phyloP scores from a whole-genome alignment of 345 rosid genomes.

The Eucalyptus regnans region DNA sequence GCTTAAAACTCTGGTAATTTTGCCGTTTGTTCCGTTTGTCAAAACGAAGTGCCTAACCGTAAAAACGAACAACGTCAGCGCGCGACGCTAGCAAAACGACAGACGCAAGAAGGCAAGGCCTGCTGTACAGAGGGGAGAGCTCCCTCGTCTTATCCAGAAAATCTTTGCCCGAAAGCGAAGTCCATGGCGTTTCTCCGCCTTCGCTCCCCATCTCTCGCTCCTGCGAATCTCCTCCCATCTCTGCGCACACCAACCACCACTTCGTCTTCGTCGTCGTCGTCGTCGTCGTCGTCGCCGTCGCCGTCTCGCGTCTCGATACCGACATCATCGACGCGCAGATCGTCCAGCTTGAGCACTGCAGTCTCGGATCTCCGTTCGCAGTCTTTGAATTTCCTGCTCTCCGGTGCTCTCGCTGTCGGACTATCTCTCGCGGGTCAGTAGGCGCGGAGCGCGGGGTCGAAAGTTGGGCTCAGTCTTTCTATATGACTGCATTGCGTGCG shows the following conservation, averaged over 20 bases:
- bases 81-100: background rate
- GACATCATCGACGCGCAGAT: background rate
- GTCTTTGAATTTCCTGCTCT: constrained; percentile 39
- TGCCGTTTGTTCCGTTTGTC: background rate
- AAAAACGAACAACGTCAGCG: background rate
- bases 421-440: constrained; percentile 48
- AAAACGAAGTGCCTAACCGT: background rate
- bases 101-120: background rate
- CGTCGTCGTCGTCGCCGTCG: rapidly evolving
- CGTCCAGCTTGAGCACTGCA: constrained; percentile 5
- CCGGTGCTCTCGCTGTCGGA: constrained; percentile 58
- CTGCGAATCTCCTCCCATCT: background rate
- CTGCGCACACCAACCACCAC: background rate
- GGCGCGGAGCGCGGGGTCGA: background rate
- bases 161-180: background rate
- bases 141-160: background rate
- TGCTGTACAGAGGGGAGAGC: background rate
- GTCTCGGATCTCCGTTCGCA: constrained; percentile 30
- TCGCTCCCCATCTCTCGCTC: background rate
- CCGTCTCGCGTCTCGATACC: background rate
- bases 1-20: background rate
- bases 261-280: background rate
- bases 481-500: background rate
- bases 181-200: constrained; percentile 17
- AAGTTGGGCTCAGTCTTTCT: background rate